Percentiles rank a stretch among this genome's conserved stretches.
Conservation (phyloP, 1,139 yeast species). For the Blastobotrys petasosporus region DNA sequence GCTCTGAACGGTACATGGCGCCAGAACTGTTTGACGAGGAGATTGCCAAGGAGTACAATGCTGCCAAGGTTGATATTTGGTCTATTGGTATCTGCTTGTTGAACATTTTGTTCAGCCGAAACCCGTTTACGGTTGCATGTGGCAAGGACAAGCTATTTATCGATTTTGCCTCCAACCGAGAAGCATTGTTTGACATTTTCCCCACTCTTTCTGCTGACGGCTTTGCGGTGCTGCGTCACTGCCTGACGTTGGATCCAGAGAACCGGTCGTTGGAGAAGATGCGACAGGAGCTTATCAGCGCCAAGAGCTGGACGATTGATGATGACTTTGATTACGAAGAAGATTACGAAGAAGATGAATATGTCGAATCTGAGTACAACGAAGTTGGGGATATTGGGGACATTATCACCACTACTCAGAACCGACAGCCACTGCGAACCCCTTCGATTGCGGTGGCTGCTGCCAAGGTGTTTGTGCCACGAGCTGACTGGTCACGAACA, state of each 20-base stretch:
- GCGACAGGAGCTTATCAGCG: conserved; percentile 51
- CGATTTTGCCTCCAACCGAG: conserved; percentile 83
- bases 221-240: conserved; percentile 71
- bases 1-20: conserved; percentile 95
- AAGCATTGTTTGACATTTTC: conserved; percentile 85
- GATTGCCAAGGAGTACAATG: conserved; percentile 61
- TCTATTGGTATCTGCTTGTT: conserved; percentile 75
- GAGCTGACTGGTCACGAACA: conserved; percentile 30
- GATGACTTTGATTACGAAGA: conserved; percentile 43
- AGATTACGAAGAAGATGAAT: conserved; percentile 19
- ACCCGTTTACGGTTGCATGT: conserved; percentile 80
- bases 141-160: conserved; percentile 79
- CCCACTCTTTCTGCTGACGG: conserved; percentile 84
- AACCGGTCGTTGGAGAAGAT: conserved; percentile 65
- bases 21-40: conserved; percentile 65
- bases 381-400: conserved; percentile 21
- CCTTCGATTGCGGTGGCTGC: conserved; percentile 29
- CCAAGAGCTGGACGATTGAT: conserved; percentile 75
- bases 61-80: conserved; percentile 90
- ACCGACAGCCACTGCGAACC: conserved; percentile 40
- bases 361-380: conserved; percentile 19
- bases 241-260: conserved; percentile 80
- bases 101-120: conserved; percentile 82
- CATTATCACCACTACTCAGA: conserved; percentile 27
- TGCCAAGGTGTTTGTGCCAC: conserved; percentile 11